A percentile compares a stretch with the other conserved stretches of the same genome.
phyloP scores from a whole-genome alignment of 2,329 filamentous ascomycete genomes.

The Aureobasidium mangrovei region DNA sequence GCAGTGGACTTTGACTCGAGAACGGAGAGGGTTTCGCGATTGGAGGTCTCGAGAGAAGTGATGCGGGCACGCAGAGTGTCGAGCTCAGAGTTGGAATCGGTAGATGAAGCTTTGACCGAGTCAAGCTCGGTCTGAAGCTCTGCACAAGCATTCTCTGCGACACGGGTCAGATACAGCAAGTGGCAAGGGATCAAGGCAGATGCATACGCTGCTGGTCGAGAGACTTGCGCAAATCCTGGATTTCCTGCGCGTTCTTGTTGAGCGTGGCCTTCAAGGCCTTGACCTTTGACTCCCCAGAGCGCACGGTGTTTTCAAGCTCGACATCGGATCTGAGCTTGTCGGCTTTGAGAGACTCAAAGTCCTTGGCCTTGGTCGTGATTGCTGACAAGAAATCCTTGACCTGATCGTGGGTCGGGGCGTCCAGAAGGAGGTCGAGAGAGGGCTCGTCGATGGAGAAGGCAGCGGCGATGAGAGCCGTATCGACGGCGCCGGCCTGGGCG shows the following conservation, averaged over 20 bases:
- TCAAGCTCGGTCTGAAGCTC: constrained; percentile 75
- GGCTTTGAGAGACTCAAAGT: constrained; percentile 71
- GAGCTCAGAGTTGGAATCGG: constrained; percentile 63
- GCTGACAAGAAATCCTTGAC: constrained; percentile 66
- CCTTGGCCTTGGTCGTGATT: constrained; percentile 68
- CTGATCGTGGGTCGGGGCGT: constrained; percentile 67
- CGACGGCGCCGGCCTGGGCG: constrained; percentile 45
- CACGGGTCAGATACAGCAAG: constrained; percentile 17
- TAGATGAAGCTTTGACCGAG: constrained; percentile 63
- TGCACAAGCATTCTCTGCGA: constrained; percentile 63
- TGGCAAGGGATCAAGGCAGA: neutral
- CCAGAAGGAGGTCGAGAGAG: constrained; percentile 51
- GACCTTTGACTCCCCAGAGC: constrained; percentile 71
- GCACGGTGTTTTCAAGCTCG: constrained; percentile 83
- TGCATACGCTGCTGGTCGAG: constrained; percentile 68
- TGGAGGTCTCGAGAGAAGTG: constrained; percentile 77
- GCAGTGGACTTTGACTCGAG: constrained; percentile 84
- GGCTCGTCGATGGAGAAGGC: constrained; percentile 61
- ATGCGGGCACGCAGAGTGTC: constrained; percentile 75
- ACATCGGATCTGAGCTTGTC: constrained; percentile 87
- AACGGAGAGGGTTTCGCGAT: constrained; percentile 79
- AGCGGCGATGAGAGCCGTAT: constrained; percentile 63
- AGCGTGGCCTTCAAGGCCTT: constrained; percentile 72
- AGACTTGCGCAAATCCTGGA: constrained; percentile 71
- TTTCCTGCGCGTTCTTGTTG: constrained; percentile 75